A percentile compares a stretch with the other conserved stretches of the same genome.
Evolutionary conservation across 345 rosid species (phyloP).

Genomic region (Dimocarpus longan): DNA sequence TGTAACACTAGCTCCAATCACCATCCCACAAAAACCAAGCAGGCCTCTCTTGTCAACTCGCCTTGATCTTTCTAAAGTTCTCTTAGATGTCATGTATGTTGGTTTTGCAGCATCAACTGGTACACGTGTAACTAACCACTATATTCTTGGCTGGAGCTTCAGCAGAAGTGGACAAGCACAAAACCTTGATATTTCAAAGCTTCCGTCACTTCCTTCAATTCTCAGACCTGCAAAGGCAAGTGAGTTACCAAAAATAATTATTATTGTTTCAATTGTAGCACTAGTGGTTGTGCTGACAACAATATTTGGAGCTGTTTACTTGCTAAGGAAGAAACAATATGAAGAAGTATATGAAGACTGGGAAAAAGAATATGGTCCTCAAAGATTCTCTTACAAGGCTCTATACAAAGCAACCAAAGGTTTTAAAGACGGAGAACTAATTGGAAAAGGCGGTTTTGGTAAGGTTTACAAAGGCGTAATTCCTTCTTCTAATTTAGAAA

Average conservation of each 20-base stretch:
- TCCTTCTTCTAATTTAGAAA: constrained; percentile 24
- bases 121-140: constrained; percentile 34
- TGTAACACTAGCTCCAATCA: constrained; percentile 53
- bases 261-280: constrained; percentile 23
- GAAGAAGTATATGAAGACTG: constrained; percentile 69
- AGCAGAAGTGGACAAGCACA: constrained; percentile 43
- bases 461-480: constrained; percentile 44
- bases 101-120: constrained; percentile 64
- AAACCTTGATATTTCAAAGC: constrained; percentile 43
- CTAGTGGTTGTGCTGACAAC: constrained; percentile 14
- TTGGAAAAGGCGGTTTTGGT: constrained; percentile 60
- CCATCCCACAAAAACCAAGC: constrained; percentile 27
- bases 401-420: constrained; percentile 64
- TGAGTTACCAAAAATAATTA: constrained; percentile 12
- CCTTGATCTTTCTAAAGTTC: constrained; percentile 39
- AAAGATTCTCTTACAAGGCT: constrained; percentile 55
- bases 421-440: constrained; percentile 48
- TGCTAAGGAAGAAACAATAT: constrained; percentile 42
- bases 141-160: constrained; percentile 69
- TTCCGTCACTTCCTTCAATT: constrained; percentile 51
- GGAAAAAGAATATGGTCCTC: constrained; percentile 64
- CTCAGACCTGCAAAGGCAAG: neutral
- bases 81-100: constrained; percentile 39
- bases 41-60: constrained; percentile 49
- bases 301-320: constrained; percentile 27